Conservation (phyloP, 805 yeast species). For the Metschnikowia vanudenii region DNA sequence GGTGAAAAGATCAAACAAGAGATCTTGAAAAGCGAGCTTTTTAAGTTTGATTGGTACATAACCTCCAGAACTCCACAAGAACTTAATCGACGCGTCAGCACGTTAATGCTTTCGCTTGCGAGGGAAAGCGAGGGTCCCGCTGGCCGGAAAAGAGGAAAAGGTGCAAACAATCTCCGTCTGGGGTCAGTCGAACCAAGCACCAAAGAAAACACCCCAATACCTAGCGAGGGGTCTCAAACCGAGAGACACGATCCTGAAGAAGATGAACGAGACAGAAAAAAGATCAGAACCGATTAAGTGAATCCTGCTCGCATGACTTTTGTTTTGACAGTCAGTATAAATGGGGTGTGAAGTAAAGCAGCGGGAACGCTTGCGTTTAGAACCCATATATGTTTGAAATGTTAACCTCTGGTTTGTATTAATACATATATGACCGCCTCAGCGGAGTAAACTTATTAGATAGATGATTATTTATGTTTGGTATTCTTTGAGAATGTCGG, state of each 20-base stretch:
- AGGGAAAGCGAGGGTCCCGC: slow-evolving; percentile 62
- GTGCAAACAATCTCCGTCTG: slow-evolving; percentile 24
- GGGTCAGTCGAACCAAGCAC: slow-evolving; percentile 39
- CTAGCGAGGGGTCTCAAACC: slow-evolving; percentile 3
- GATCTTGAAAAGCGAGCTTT: slow-evolving; percentile 55
- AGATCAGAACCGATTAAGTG: slow-evolving; percentile 5
- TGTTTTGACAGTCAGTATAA: too few relatives aligned
- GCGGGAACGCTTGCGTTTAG: too few relatives aligned
- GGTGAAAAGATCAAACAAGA: slow-evolving; percentile 67
- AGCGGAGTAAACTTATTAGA: too few relatives aligned
- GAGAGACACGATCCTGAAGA: slow-evolving; percentile 7
- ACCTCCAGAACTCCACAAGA: slow-evolving; percentile 71
- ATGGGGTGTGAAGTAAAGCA: too few relatives aligned
- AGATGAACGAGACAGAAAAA: slow-evolving; percentile 9
- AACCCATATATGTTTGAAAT: too few relatives aligned
- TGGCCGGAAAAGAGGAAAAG: slow-evolving; percentile 45
- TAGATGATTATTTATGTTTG: neutral
- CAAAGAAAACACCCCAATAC: slow-evolving; percentile 17
- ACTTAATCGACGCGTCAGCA: slow-evolving; percentile 64
- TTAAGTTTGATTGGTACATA: slow-evolving; percentile 73
- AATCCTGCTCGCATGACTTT: too few relatives aligned
- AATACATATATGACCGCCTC: too few relatives aligned
- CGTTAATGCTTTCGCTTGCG: slow-evolving; percentile 64
- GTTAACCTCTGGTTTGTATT: too few relatives aligned
- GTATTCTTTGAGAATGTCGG: slow-evolving; percentile 36